Evolutionary conservation across 257 asterid species (phyloP).

Genomic region (Salvia splendens): DNA sequence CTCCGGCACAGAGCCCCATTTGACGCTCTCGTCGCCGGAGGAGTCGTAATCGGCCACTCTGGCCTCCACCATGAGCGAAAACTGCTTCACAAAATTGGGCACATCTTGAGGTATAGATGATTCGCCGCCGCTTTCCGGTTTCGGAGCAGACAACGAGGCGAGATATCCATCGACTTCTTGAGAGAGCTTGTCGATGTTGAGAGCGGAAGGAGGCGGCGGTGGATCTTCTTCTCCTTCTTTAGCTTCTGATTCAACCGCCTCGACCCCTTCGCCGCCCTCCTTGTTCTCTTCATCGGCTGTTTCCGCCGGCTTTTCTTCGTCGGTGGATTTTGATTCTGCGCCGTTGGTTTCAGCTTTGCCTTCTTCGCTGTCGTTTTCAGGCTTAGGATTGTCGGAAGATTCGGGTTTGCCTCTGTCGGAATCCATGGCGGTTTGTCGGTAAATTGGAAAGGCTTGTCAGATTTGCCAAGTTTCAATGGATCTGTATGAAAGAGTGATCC

Average conservation of each 20-base stretch:
- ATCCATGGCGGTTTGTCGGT: constrained; percentile 40
- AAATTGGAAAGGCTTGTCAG: not conserved
- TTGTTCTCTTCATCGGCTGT: not conserved
- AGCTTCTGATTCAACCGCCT: constrained; percentile 7
- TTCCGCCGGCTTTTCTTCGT: not conserved
- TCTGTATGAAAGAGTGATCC: constrained; percentile 21
- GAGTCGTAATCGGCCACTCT: constrained; percentile 57
- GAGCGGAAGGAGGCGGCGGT: constrained; percentile 53
- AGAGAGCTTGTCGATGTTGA: constrained; percentile 67
- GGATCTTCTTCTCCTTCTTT: constrained; percentile 24
- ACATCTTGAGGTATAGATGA: constrained; percentile 43
- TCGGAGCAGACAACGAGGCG: constrained; percentile 29
- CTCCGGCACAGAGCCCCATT: constrained; percentile 49
- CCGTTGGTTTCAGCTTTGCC: not conserved
- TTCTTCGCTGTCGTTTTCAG: constrained; percentile 23
- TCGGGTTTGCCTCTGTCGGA: constrained; percentile 48
- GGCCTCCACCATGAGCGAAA: constrained; percentile 63
- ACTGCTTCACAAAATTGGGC: constrained; percentile 69
- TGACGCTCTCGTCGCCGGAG: constrained; percentile 42
- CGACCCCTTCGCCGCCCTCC: not conserved
- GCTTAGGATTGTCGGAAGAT: not conserved
- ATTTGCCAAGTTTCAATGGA: not conserved
- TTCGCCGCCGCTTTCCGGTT: constrained; percentile 22
- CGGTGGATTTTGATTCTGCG: not conserved
- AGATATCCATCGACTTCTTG: constrained; percentile 69